Conservation (phyloP, 306 rosid genomes). For the Ormosia emarginata region DNA sequence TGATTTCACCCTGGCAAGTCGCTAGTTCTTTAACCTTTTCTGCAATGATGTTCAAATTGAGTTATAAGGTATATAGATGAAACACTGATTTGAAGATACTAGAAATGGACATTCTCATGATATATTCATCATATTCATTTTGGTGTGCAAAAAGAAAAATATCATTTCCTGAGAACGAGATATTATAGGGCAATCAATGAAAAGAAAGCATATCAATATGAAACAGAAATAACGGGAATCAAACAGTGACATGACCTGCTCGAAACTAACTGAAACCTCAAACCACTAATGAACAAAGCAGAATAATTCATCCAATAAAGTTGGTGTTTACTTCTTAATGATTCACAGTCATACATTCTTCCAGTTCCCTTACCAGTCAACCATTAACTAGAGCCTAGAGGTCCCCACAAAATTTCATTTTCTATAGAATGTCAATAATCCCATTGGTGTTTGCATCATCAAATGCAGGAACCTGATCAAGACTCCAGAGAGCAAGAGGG, state of each 20-base stretch:
- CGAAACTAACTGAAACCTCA: neutral
- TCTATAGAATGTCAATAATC: neutral
- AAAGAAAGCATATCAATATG: neutral
- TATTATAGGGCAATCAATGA: neutral
- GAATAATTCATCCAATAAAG: neutral
- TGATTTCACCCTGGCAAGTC: slow-evolving; percentile 61
- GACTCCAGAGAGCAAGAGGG: neutral
- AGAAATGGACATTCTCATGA: neutral
- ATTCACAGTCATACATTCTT: neutral
- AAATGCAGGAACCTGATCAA: neutral
- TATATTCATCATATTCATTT: slow-evolving; percentile 9
- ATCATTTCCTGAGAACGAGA: neutral
- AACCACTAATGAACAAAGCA: neutral
- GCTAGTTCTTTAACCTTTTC: slow-evolving; percentile 60
- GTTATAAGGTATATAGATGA: neutral
- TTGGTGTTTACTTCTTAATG: neutral
- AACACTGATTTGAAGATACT: neutral
- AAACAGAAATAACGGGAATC: neutral
- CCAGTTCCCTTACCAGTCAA: neutral
- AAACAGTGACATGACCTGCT: neutral
- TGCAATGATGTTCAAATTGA: slow-evolving; percentile 28
- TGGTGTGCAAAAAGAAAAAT: neutral
- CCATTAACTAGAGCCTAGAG: no score
- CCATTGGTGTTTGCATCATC: neutral
- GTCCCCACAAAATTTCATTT: no score